Base-by-base conservation (phyloP, 2,329 filamentous ascomycete genomes). In the Botryotinia globosa region DNA sequence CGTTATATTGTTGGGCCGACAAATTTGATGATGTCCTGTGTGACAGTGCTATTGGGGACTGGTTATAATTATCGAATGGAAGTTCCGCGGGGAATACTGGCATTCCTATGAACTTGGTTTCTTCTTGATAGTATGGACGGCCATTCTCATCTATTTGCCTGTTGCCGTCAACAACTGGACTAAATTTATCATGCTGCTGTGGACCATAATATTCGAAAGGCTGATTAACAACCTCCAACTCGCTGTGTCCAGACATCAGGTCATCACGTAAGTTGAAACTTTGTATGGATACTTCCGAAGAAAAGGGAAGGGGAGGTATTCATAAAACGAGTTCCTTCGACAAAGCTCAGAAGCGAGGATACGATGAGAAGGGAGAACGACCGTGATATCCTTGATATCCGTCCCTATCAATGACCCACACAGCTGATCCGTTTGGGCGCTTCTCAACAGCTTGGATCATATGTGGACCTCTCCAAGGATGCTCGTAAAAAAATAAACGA, bases 211-310 rank as follows among this genome's bases (percentile, higher is more conserved):
- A 62, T 42, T 70, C 68, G 34, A 62, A 70, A 45, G 68, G 56
- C 18, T 62, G 68, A 34, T 61, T 61, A 20, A 59, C 29, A 70
- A 70, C 44, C 68, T 70, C 56, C 39, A 62, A 70, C 10, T 44
- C 44, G 56, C 56, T 62, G 37, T 71, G 37, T 71, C 42, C 69
- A 71, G 61, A 63, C 59, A 71, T 54, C 61, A 44, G 61, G n/a
- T 58, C 45, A 71, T 65, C 58, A 71, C 68, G 58, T 63, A 71
- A 39, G 56, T 64, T 42, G 34, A 16, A 69, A 58, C 7, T 48
- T 9, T 25, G 25, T 64, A 39, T 42, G 42, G 22, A n/a, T 25
- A 64, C 51, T 29, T 39, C 58, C 32, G 32, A 9, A 71, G 42
- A 51, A 39, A 37, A 54, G 44, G 39, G 37, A 32, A 37, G 29